Conservation (phyloP, 352 stramenopile genomes). For the Phytophthora agathidicida region DNA sequence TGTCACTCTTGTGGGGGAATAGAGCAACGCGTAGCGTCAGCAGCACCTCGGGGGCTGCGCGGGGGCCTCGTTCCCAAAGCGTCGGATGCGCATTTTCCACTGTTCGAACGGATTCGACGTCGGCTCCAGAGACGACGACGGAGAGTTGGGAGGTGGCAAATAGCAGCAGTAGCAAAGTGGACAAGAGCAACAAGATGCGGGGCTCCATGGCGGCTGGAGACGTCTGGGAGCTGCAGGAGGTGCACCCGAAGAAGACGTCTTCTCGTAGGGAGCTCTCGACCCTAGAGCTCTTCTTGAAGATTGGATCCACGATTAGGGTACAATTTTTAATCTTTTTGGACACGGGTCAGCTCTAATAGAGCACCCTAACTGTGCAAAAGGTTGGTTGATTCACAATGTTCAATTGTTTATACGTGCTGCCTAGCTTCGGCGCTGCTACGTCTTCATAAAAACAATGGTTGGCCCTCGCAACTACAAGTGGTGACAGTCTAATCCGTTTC, state of each 20-base stretch:
- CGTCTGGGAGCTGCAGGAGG: neutral
- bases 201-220: conserved; percentile 7
- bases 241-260: conserved; percentile 1
- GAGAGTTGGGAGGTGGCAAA: neutral
- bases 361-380: too few relatives aligned
- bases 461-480: neutral
- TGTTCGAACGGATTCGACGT: neutral
- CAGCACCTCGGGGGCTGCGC: conserved; percentile 24
- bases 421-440: conserved; percentile 5
- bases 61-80: conserved; percentile 32
- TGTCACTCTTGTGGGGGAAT: conserved; percentile 30
- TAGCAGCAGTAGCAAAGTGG: conserved; percentile 9
- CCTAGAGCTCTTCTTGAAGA: conserved; percentile 3
- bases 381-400: too few relatives aligned
- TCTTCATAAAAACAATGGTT: neutral
- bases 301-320: too few relatives aligned
- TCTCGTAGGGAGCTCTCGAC: neutral
- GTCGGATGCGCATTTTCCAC: conserved; percentile 26
- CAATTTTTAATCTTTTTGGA: too few relatives aligned
- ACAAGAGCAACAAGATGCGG: neutral
- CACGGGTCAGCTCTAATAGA: too few relatives aligned
- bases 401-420: conserved; percentile 5
- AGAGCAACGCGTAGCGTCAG: conserved; percentile 54
- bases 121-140: conserved; percentile 1
- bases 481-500: conserved; percentile 8